A percentile compares a stretch with the other conserved stretches of the same genome.
phyloP scores from a whole-genome alignment of 805 yeast genomes.

The Spathaspora boniae region DNA sequence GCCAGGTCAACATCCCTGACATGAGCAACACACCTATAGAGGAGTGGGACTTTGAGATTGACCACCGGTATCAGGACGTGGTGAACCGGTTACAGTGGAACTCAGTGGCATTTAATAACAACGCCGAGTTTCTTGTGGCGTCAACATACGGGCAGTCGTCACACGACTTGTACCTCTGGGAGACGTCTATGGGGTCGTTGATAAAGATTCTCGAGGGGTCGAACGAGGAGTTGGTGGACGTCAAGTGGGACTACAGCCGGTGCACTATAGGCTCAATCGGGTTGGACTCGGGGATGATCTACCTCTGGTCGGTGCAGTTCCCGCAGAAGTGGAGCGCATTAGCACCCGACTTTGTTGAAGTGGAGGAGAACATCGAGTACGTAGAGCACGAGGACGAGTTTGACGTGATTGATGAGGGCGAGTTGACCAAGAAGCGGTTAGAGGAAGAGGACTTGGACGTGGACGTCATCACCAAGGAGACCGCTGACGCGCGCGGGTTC shows the following conservation, averaged over 20 bases:
- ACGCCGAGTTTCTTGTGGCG: constrained; percentile 81
- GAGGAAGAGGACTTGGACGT: constrained; percentile 61
- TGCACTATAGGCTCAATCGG: constrained; percentile 83
- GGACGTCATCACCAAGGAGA: constrained; percentile 65
- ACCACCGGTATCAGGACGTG: constrained; percentile 84
- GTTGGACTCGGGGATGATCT: constrained; percentile 76
- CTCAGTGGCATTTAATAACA: constrained; percentile 66
- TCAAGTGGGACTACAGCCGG: constrained; percentile 78
- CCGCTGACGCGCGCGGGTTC: constrained; percentile 70
- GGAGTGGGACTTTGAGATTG: constrained; percentile 56
- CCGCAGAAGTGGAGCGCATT: constrained; percentile 96
- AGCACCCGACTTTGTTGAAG: constrained; percentile 94
- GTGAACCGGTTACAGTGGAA: constrained; percentile 90
- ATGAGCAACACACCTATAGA: constrained; percentile 22
- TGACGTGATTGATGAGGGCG: constrained; percentile 71
- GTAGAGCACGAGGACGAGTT: constrained; percentile 90
- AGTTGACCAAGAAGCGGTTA: constrained; percentile 54
- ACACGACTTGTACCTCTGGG: constrained; percentile 92
- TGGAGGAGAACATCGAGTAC: constrained; percentile 87
- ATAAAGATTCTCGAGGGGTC: constrained; percentile 89
- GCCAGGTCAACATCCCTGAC: constrained; percentile 56
- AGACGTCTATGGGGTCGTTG: constrained; percentile 80
- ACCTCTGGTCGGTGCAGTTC: constrained; percentile 74
- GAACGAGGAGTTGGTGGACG: constrained; percentile 79
- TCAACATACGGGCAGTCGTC: constrained; percentile 80